phyloP scores from a whole-genome alignment of 768 basidiomycete species.

The Agrocybe chaxingu region DNA sequence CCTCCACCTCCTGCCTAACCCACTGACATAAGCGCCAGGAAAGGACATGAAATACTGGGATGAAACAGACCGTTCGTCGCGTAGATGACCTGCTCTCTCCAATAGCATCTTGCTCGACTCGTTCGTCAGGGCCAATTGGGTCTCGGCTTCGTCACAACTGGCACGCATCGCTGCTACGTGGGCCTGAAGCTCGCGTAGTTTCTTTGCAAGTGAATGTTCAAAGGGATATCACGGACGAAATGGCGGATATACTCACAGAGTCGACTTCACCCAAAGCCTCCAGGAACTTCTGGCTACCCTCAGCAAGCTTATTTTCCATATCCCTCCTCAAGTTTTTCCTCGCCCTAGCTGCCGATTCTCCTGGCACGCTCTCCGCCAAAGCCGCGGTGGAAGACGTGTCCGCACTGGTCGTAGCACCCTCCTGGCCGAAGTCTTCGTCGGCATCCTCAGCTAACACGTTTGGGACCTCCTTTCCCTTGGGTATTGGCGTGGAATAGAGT shows the following conservation, averaged over 20 bases:
- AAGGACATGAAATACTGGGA: neutral
- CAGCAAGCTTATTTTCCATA: conserved; percentile 77
- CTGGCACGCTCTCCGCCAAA: conserved; percentile 37
- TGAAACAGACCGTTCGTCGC: conserved; percentile 60
- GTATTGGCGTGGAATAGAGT: conserved; percentile 48
- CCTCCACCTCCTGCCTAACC: conserved; percentile 63
- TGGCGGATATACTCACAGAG: conserved; percentile 54
- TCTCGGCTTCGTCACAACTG: conserved; percentile 82
- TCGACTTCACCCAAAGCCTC: conserved; percentile 86
- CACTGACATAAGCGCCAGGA: neutral
- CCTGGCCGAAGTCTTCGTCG: conserved; percentile 31
- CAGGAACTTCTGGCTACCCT: conserved; percentile 81
- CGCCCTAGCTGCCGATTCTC: conserved; percentile 69
- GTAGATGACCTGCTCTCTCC: conserved; percentile 76
- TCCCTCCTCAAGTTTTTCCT: conserved; percentile 81
- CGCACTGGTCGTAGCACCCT: conserved; percentile 19
- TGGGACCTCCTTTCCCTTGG: conserved; percentile 31
- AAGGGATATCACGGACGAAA: conserved; percentile 3
- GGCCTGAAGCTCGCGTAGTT: conserved; percentile 73
- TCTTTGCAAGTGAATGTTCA: conserved; percentile 45
- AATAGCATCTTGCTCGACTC: conserved; percentile 76
- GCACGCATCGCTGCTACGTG: conserved; percentile 79
- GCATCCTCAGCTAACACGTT: conserved; percentile 18
- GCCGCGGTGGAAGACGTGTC: conserved; percentile 4
- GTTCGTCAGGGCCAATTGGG: conserved; percentile 69